A percentile compares a stretch with the other conserved stretches of the same genome.
Conservation (phyloP, 2,329 filamentous ascomycete species). For the Fusarium sp. region DNA sequence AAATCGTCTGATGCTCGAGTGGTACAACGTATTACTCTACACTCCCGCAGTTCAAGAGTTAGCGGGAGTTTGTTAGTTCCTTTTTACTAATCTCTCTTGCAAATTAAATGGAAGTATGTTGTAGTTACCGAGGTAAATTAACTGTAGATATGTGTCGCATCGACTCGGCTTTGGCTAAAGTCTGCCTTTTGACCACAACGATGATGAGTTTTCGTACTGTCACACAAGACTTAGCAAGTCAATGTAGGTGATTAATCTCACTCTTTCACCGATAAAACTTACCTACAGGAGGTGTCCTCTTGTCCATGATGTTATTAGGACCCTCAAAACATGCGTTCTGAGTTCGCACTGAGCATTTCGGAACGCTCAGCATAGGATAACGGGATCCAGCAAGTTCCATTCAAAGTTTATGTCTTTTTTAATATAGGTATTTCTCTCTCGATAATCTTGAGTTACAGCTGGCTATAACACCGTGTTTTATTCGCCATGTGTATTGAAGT, state of each 20-base stretch:
- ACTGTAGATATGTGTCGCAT: background rate
- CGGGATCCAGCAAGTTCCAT: too few species aligned
- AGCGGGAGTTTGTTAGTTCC: background rate
- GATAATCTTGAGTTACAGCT: too few species aligned
- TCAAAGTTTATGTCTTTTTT: too few species aligned
- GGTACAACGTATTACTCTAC: background rate
- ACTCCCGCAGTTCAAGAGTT: background rate
- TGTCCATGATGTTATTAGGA: too few species aligned
- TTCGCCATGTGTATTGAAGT: background rate
- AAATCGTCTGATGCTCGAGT: background rate
- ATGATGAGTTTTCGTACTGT: background rate
- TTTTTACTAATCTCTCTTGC: background rate
- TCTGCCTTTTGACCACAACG: too few species aligned
- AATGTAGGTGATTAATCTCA: too few species aligned
- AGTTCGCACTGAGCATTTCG: background rate
- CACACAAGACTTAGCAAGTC: background rate
- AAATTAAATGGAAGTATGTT: background rate
- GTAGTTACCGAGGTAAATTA: background rate
- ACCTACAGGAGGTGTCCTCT: background rate
- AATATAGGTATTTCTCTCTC: background rate
- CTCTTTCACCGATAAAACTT: background rate
- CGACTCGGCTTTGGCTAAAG: background rate
- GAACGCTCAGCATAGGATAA: too few species aligned
- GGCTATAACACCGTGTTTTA: fast-evolving
- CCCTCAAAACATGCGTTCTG: background rate